These are phyloP conservation scores for Jamesozyma jinghongensis DNA, from an alignment of 805 yeast genomes.

Conservation along the genomic window DNA sequence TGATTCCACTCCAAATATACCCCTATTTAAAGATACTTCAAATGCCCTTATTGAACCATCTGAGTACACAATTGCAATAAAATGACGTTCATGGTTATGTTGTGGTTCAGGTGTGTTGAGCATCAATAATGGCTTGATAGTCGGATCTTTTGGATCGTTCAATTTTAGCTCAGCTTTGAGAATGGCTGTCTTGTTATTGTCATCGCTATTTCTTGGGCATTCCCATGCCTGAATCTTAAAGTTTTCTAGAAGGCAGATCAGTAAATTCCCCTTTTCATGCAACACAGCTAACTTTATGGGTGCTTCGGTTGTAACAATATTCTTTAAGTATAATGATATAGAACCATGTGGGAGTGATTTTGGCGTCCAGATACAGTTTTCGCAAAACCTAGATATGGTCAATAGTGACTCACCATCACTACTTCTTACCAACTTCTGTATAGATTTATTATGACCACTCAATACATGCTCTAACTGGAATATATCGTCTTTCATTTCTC, in stretches of 20 bases:
- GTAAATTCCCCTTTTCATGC: slow-evolving; percentile 38
- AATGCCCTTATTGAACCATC: slow-evolving; percentile 23
- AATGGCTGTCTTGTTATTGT: slow-evolving; percentile 14
- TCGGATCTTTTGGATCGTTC: neutral
- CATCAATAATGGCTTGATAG: slow-evolving; percentile 23
- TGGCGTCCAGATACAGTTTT: slow-evolving; percentile 53
- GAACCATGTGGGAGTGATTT: slow-evolving; percentile 24
- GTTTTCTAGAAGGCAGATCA: slow-evolving; percentile 38
- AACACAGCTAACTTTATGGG: slow-evolving; percentile 43
- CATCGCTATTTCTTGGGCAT: slow-evolving; percentile 31
- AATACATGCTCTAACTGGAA: slow-evolving; percentile 43
- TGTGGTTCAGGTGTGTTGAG: slow-evolving; percentile 30
- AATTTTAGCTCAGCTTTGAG: slow-evolving; percentile 12
- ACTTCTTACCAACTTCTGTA: slow-evolving; percentile 57
- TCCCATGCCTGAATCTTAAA: slow-evolving; percentile 51
- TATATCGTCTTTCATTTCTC: slow-evolving; percentile 5
- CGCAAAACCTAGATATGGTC: slow-evolving; percentile 48
- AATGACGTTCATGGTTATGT: slow-evolving; percentile 32
- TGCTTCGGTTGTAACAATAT: slow-evolving; percentile 36
- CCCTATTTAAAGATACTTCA: slow-evolving; percentile 20
- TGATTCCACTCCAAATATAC: slow-evolving; percentile 31
- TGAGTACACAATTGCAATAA: slow-evolving; percentile 43
- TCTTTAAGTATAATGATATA: slow-evolving; percentile 33
- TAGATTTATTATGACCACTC: slow-evolving; percentile 83
- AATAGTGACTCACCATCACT: slow-evolving; percentile 53